Evolutionary conservation across 2,329 filamentous ascomycete genomes (phyloP).

Genomic region (Penicillium sp.): DNA sequence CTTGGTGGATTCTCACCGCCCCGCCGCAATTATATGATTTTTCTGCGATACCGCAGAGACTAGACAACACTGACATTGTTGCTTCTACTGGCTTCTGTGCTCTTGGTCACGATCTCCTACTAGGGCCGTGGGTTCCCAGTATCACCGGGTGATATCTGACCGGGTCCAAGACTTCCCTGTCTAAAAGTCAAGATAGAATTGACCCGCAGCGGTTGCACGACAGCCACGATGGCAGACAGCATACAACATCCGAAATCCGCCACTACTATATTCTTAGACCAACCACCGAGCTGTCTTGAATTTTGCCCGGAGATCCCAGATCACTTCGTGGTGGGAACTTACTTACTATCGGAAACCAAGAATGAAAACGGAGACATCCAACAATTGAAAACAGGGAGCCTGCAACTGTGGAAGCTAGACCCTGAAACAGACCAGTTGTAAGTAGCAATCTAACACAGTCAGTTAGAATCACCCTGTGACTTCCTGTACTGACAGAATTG

Average conservation of each 20-base stretch:
- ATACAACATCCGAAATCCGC: conserved; percentile 31
- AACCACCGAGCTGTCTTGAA: conserved; percentile 47
- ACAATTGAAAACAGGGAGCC: conserved; percentile 69
- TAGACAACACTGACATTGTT: no score
- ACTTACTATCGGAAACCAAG: conserved; percentile 57
- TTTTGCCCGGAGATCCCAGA: conserved; percentile 50
- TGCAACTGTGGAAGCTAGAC: conserved; percentile 63
- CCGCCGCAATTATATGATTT: conserved; percentile 4
- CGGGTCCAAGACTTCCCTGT: not conserved
- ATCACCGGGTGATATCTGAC: not conserved
- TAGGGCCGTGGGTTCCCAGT: no score
- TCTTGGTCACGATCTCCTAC: no score
- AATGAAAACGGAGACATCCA: conserved; percentile 30
- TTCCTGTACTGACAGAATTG: not conserved
- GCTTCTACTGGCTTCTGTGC: no score
- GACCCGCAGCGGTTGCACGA: not conserved
- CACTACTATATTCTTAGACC: conserved; percentile 40
- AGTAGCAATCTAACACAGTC: conserved; percentile 4
- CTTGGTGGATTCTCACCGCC: conserved; percentile 14
- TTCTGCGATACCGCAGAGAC: no score
- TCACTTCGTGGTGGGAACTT: conserved; percentile 79
- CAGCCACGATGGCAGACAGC: conserved; percentile 12
- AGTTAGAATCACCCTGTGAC: no score
- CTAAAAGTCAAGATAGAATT: not conserved
- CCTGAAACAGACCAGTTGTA: conserved; percentile 30